These are phyloP conservation scores for Mycena amicta DNA, from an alignment of 768 basidiomycete genomes.

Conservation along the genomic window DNA sequence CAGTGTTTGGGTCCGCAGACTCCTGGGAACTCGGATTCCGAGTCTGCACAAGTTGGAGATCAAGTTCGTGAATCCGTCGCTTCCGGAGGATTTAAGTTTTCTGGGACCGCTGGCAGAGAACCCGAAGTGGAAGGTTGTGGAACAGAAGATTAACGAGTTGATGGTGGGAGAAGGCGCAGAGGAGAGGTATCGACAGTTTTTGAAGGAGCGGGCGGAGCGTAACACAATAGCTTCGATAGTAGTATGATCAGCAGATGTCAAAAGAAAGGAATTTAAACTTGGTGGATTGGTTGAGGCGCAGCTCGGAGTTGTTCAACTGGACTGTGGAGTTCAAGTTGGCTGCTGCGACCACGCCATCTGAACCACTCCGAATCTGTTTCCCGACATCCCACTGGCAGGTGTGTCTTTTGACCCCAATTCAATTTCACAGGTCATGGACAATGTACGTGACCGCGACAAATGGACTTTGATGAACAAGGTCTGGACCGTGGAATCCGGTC, in stretches of 20 bases:
- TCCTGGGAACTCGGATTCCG: neutral
- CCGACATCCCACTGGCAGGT: too few relatives aligned
- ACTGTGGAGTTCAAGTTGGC: too few relatives aligned
- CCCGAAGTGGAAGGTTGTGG: neutral
- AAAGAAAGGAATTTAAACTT: too few relatives aligned
- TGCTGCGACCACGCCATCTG: too few relatives aligned
- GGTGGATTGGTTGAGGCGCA: too few relatives aligned
- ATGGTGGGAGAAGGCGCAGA: neutral
- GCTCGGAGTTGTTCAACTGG: too few relatives aligned
- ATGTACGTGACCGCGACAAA: neutral
- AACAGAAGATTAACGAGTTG: neutral
- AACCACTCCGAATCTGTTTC: too few relatives aligned
- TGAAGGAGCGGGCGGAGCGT: too few relatives aligned
- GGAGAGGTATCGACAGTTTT: neutral
- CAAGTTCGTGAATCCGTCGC: neutral
- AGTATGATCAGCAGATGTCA: too few relatives aligned
- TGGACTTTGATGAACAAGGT: neutral
- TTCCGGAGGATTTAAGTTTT: neutral
- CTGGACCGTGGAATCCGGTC: neutral
- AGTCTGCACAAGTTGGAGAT: neutral
- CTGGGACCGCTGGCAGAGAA: neutral
- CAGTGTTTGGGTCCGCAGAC: neutral
- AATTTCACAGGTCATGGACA: too few relatives aligned
- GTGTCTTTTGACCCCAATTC: too few relatives aligned
- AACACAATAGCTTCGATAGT: too few relatives aligned